These are phyloP conservation scores for Globomyces pollinis-pini DNA, from an alignment of 192 early-diverging fungal species.

Conservation along the genomic window DNA sequence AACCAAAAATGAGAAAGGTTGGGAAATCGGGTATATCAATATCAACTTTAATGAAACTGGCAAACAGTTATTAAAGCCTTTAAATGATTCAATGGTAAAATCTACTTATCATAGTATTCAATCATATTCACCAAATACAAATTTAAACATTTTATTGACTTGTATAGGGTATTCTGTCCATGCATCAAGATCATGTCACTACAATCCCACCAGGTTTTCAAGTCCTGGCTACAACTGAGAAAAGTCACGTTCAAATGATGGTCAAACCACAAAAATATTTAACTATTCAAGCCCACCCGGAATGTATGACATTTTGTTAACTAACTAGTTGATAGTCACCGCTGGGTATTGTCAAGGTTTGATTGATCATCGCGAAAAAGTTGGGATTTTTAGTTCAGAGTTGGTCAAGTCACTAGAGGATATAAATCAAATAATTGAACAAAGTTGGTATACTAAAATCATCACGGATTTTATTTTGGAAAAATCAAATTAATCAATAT, in stretches of 20 bases:
- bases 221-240: slow-evolving; percentile 41
- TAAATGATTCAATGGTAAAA: slow-evolving; percentile 3
- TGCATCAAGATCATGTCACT: slow-evolving; percentile 65
- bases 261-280: slow-evolving; percentile 45
- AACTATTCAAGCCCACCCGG: slow-evolving; percentile 67
- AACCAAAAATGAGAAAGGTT: slow-evolving; percentile 52
- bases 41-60: slow-evolving; percentile 23
- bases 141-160: slow-evolving; percentile 14
- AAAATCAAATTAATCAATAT: no score
- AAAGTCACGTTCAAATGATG: slow-evolving; percentile 56
- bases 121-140: background rate
- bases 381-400: background rate
- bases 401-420: background rate
- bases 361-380: background rate
- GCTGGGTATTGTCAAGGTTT: slow-evolving; percentile 4
- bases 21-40: slow-evolving; percentile 56
- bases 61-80: background rate
- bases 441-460: background rate
- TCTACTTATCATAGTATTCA: no score
- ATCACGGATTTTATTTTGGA: no score
- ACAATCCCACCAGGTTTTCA: slow-evolving; percentile 54
- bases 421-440: background rate
- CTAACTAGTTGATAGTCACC: no score
- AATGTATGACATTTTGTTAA: no score
- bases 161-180: slow-evolving; percentile 52